Percentiles rank a stretch among this genome's conserved stretches.
phyloP scores from a whole-genome alignment of 139 green algal species.

The Chlamydomonas applanata region DNA sequence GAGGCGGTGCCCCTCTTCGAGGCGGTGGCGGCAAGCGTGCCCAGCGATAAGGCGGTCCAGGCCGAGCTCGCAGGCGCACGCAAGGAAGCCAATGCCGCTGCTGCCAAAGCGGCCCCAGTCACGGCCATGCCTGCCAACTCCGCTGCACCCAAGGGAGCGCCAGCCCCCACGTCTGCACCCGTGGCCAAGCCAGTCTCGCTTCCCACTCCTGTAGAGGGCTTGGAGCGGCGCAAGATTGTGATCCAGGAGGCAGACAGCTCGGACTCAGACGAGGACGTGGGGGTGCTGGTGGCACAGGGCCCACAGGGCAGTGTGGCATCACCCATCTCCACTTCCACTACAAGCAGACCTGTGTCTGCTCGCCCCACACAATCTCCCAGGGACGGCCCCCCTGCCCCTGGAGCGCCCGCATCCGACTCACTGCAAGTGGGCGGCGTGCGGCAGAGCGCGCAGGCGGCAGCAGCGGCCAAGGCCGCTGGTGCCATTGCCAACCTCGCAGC shows the following conservation, averaged over 20 bases:
- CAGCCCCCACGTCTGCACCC: neutral
- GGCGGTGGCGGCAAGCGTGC: neutral
- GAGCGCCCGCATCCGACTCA: too few species aligned
- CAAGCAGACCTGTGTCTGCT: too few species aligned
- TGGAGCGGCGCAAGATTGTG: neutral
- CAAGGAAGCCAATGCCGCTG: neutral
- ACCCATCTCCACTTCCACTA: too few species aligned
- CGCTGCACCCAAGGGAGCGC: neutral
- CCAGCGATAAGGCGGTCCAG: neutral
- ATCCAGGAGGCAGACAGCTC: neutral
- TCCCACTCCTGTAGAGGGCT: neutral
- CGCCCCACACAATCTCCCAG: too few species aligned
- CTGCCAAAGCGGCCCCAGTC: neutral
- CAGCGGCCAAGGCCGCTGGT: conserved; percentile 18
- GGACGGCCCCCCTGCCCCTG: too few species aligned
- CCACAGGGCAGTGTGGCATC: too few species aligned
- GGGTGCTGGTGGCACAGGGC: too few species aligned
- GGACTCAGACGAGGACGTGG: conserved; percentile 1
- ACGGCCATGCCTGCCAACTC: neutral
- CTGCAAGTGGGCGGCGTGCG: too few species aligned
- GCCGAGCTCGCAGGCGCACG: neutral
- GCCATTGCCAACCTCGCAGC: conserved; percentile 19
- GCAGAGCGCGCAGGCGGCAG: conserved; percentile 4
- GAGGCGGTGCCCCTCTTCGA: neutral
- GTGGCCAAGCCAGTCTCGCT: neutral